These are phyloP conservation scores for Cercospora brassicicola DNA, from an alignment of 2,329 filamentous ascomycete genomes.

Conservation along the genomic window DNA sequence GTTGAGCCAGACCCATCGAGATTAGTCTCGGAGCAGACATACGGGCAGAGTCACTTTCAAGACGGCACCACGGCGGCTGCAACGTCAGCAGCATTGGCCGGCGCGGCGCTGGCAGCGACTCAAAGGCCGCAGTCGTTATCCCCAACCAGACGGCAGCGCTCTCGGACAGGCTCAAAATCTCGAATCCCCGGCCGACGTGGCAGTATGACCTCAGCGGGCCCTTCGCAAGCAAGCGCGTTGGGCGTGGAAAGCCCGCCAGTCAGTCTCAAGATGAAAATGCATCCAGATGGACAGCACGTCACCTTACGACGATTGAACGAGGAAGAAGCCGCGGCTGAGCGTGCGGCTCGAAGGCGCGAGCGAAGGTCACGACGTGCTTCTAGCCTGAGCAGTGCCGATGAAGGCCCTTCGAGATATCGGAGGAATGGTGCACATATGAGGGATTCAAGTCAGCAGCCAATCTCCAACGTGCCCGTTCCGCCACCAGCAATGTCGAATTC, in stretches of 20 bases:
- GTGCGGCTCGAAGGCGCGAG: slow-evolving; percentile 55
- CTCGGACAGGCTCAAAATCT: slow-evolving; percentile 18
- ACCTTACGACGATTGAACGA: slow-evolving; percentile 62
- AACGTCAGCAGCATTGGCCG: slow-evolving; percentile 24
- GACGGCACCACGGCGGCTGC: slow-evolving; percentile 21
- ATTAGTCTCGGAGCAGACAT: slow-evolving; percentile 37
- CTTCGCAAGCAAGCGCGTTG: slow-evolving; percentile 26
- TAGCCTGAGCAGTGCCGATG: slow-evolving; percentile 43
- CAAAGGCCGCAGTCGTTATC: slow-evolving; percentile 33
- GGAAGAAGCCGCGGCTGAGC: slow-evolving; percentile 62
- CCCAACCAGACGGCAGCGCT: slow-evolving; percentile 27
- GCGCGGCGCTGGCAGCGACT: slow-evolving; percentile 30
- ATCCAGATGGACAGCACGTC: slow-evolving; percentile 63
- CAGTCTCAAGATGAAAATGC: slow-evolving; percentile 65
- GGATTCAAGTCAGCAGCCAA: slow-evolving; percentile 35
- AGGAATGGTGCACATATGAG: slow-evolving; percentile 24
- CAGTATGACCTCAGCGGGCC: slow-evolving; percentile 27
- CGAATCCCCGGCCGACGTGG: slow-evolving; percentile 23
- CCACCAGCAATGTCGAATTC: slow-evolving; percentile 34
- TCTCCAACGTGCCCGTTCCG: slow-evolving; percentile 35
- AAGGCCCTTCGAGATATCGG: slow-evolving; percentile 25
- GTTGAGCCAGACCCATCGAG: slow-evolving; percentile 41
- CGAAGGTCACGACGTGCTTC: slow-evolving; percentile 41
- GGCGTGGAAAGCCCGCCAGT: slow-evolving; percentile 55
- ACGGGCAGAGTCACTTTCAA: slow-evolving; percentile 20